These are phyloP conservation scores for Aspergillus quadrilineatus DNA, from an alignment of 2,329 filamentous ascomycete species.

Conservation along the genomic window DNA sequence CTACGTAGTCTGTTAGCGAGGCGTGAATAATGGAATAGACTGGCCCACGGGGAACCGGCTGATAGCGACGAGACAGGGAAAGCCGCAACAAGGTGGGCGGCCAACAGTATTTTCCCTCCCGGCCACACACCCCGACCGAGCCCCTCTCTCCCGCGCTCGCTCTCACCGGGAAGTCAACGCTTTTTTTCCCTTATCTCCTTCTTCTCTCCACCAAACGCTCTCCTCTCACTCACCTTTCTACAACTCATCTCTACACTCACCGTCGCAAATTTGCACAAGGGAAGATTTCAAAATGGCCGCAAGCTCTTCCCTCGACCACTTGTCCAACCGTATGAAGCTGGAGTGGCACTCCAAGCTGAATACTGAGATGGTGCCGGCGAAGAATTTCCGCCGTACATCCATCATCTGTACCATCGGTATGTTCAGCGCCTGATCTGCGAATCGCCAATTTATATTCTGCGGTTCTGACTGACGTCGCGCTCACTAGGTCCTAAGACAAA, in stretches of 20 bases:
- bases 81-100: conserved; percentile 25
- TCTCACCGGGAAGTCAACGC: conserved; percentile 19
- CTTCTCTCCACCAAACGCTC: conserved; percentile 8
- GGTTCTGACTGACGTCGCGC: conserved; percentile 24
- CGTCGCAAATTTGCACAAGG: conserved; percentile 9
- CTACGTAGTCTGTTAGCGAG: not conserved
- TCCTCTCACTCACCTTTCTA: conserved; percentile 10
- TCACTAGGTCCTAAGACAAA: conserved; percentile 86
- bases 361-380: conserved; percentile 81
- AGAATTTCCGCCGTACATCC: conserved; percentile 91
- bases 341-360: conserved; percentile 77
- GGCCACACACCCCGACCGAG: conserved; percentile 21
- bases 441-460: not conserved
- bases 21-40: conserved; percentile 16
- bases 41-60: conserved; percentile 22
- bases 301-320: conserved; percentile 81
- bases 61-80: conserved; percentile 21
- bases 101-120: conserved; percentile 40
- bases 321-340: conserved; percentile 71
- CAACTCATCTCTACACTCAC: not conserved
- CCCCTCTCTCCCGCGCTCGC: conserved; percentile 17
- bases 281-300: conserved; percentile 57
- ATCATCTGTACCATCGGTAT: conserved; percentile 96
- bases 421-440: conserved; percentile 21
- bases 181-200: conserved; percentile 22